phyloP scores from a whole-genome alignment of 306 rosid species.

The Cucurbita argyrosperma region DNA sequence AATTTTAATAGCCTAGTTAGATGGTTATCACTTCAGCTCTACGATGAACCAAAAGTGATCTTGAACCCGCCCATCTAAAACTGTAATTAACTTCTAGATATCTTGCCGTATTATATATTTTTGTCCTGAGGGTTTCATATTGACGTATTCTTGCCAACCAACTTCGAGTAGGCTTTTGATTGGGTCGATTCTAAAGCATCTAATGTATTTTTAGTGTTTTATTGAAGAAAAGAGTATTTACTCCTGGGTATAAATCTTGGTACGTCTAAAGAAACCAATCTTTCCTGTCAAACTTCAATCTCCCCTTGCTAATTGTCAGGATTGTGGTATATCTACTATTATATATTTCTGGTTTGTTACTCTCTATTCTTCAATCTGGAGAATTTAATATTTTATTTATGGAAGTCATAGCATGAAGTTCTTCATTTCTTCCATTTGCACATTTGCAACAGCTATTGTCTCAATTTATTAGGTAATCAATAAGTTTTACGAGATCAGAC shows the following conservation, averaged over 20 bases:
- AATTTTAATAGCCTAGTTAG: not conserved
- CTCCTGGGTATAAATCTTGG: not conserved
- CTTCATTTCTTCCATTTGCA: not conserved
- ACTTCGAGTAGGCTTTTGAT: not conserved
- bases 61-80: not conserved
- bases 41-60: not conserved
- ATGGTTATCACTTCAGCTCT: not conserved
- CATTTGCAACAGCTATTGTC: conserved; percentile 13
- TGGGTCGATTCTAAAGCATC: not conserved
- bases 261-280: not conserved
- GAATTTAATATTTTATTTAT: not conserved
- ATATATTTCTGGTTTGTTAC: not conserved
- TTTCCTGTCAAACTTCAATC: not conserved
- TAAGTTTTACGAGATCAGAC: conserved; percentile 73
- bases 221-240: not conserved
- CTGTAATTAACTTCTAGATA: not conserved
- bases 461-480: conserved; percentile 40
- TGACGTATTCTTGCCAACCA: not conserved
- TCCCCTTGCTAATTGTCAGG: not conserved
- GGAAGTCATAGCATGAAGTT: not conserved
- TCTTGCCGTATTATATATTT: not conserved
- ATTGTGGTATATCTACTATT: not conserved
- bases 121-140: not conserved
- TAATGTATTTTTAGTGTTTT: not conserved
- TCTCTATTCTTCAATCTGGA: not conserved